A percentile compares a stretch with the other conserved stretches of the same genome.
Evolutionary conservation across 2,329 filamentous ascomycete genomes (phyloP).

Genomic region (Fusarium hainanense): DNA sequence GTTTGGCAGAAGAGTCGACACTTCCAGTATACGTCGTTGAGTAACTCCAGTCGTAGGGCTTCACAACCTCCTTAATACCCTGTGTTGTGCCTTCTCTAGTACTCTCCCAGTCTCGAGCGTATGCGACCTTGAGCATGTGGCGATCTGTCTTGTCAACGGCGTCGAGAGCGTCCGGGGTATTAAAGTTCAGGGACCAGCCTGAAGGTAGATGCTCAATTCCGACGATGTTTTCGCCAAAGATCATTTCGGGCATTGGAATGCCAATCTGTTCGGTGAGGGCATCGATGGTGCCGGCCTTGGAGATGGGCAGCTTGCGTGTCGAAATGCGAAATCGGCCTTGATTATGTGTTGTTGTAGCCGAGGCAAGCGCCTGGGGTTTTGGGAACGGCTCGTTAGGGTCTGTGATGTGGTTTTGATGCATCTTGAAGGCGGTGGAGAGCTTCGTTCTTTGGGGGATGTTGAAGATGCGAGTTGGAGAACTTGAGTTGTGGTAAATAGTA

Average conservation of each 20-base stretch:
- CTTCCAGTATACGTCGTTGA: conserved; percentile 88
- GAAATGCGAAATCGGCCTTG: conserved; percentile 79
- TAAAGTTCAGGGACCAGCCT: conserved; percentile 85
- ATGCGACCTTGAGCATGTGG: conserved; percentile 91
- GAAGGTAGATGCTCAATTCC: conserved; percentile 76
- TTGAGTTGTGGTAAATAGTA: not conserved
- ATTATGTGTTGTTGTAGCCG: conserved; percentile 66
- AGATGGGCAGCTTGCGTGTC: conserved; percentile 92
- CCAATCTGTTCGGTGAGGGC: conserved; percentile 80
- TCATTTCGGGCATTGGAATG: conserved; percentile 97
- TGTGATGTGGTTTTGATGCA: conserved; percentile 52
- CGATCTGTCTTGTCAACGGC: conserved; percentile 92
- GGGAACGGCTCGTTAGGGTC: conserved; percentile 66
- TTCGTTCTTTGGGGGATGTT: not conserved
- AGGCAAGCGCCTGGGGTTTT: conserved; percentile 59
- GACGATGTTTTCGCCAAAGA: conserved; percentile 95
- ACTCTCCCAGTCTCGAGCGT: conserved; percentile 85
- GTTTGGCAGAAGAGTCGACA: conserved; percentile 53
- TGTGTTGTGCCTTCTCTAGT: conserved; percentile 79
- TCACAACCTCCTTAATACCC: conserved; percentile 92
- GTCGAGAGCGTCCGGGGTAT: conserved; percentile 87
- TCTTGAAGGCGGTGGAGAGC: conserved; percentile 32
- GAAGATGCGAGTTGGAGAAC: conserved; percentile 6
- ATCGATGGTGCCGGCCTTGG: conserved; percentile 91
- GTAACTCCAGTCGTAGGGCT: conserved; percentile 99